phyloP scores from a whole-genome alignment of 192 early-diverging fungal genomes.

The Backusella macrospora region DNA sequence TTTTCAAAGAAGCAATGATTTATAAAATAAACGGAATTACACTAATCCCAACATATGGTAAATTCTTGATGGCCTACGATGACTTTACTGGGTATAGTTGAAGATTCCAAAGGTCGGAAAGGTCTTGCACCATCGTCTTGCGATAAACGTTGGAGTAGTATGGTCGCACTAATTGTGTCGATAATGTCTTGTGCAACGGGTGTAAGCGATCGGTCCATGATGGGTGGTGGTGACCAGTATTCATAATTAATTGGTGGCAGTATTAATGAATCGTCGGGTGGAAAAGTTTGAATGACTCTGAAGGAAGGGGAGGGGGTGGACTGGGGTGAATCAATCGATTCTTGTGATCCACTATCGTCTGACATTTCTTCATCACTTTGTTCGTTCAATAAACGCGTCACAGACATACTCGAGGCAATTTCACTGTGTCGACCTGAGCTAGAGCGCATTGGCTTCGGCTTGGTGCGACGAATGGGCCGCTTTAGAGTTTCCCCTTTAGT shows the following conservation, averaged over 20 bases:
- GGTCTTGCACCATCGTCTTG: constrained; percentile 52
- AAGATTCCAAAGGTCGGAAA: constrained; percentile 28
- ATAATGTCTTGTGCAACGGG: constrained; percentile 33
- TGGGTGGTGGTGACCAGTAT: not conserved
- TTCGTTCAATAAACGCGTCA: constrained; percentile 28
- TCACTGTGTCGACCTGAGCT: not conserved
- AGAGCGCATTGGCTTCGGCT: not conserved
- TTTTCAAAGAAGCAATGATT: not conserved
- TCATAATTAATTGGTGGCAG: not conserved
- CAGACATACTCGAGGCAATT: constrained; percentile 26
- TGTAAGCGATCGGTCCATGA: constrained; percentile 13
- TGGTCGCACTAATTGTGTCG: constrained; percentile 40
- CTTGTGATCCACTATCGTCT: constrained; percentile 10
- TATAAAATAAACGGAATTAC: not conserved
- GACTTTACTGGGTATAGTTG: constrained; percentile 31
- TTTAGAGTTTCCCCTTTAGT: constrained; percentile 17
- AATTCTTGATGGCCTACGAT: constrained; percentile 38
- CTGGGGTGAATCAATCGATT: constrained; percentile 8
- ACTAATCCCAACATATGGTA: constrained; percentile 29
- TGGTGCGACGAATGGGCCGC: not conserved
- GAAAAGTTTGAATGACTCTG: constrained; percentile 35
- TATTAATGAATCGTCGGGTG: constrained; percentile 19
- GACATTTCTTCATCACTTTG: constrained; percentile 13
- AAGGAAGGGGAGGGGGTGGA: constrained; percentile 28
- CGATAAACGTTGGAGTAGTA: constrained; percentile 47